A percentile compares a stretch with the other conserved stretches of the same genome.
phyloP scores from a whole-genome alignment of 2,329 filamentous ascomycete species.

The Didymella glomerata region DNA sequence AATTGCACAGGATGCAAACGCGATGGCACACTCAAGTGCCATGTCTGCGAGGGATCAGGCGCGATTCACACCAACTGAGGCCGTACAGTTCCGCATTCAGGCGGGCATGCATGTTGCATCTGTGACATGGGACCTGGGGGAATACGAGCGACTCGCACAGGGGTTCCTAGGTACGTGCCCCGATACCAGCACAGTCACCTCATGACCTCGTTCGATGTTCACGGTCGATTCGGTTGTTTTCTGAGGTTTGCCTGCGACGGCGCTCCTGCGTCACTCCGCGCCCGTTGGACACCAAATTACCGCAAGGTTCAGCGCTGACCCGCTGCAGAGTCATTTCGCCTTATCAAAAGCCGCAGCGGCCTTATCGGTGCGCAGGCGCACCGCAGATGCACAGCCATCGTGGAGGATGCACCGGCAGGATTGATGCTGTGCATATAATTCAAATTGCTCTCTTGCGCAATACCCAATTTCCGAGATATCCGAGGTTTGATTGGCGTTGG shows the following conservation, averaged over 20 bases:
- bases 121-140: slow-evolving; percentile 22
- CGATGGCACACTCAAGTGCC: slow-evolving; percentile 39
- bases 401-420: slow-evolving; percentile 2
- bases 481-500: slow-evolving; percentile 24
- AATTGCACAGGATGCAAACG: slow-evolving; percentile 42
- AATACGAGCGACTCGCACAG: slow-evolving; percentile 23
- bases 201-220: background rate
- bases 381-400: background rate
- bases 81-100: slow-evolving; percentile 14
- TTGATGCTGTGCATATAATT: slow-evolving; percentile 5
- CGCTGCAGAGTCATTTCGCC: background rate
- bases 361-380: slow-evolving; percentile 32
- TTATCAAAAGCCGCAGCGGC: background rate
- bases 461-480: slow-evolving; percentile 32
- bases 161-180: slow-evolving; percentile 28
- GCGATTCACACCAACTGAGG: slow-evolving; percentile 44
- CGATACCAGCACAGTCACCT: slow-evolving; percentile 15
- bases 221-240: background rate
- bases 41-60: slow-evolving; percentile 47
- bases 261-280: background rate
- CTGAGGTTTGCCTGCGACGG: background rate
- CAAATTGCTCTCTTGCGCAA: slow-evolving; percentile 14
- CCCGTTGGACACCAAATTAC: background rate
- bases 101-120: slow-evolving; percentile 13
- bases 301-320: slow-evolving; percentile 7